These are phyloP conservation scores for Middelhovenomyces tepae DNA, from an alignment of 805 yeast species.

Conservation along the genomic window DNA sequence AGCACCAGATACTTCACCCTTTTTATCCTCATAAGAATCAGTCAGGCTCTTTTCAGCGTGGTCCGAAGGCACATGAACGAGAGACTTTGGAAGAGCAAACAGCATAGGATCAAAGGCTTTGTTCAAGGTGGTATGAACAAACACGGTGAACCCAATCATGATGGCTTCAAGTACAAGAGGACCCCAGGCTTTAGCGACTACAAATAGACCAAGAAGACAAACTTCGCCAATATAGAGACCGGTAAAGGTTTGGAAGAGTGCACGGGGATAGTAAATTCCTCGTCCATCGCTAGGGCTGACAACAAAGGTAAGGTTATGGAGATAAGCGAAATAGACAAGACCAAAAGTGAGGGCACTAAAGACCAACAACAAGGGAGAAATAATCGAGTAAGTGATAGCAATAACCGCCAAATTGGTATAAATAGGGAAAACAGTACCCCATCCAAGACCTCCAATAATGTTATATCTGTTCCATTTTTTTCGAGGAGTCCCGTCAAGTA, in stretches of 20 bases:
- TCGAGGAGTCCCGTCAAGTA: constrained; percentile 84
- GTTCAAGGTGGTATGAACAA: constrained; percentile 57
- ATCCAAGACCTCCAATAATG: constrained; percentile 55
- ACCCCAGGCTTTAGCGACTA: constrained; percentile 92
- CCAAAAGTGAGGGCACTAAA: constrained; percentile 67
- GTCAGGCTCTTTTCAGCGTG: constrained; percentile 10
- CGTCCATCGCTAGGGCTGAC: constrained; percentile 60
- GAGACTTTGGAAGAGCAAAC: constrained; percentile 28
- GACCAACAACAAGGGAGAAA: constrained; percentile 74
- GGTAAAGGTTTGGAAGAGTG: constrained; percentile 76
- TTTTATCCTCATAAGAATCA: too few relatives aligned
- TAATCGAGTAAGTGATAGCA: constrained; percentile 64
- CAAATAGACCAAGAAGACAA: constrained; percentile 77
- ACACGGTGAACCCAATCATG: constrained; percentile 53
- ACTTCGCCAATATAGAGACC: constrained; percentile 86
- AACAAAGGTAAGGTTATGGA: constrained; percentile 70
- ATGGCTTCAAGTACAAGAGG: constrained; percentile 72
- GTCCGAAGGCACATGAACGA: constrained; percentile 15
- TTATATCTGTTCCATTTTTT: constrained; percentile 77
- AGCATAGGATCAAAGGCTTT: constrained; percentile 58
- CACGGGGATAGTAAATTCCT: constrained; percentile 82
- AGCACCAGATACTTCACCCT: too few relatives aligned
- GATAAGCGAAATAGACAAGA: constrained; percentile 65
- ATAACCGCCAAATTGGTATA: constrained; percentile 70
- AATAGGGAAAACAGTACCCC: constrained; percentile 78